These are phyloP conservation scores for Terana coerulea DNA, from an alignment of 768 basidiomycete genomes.

Conservation along the genomic window DNA sequence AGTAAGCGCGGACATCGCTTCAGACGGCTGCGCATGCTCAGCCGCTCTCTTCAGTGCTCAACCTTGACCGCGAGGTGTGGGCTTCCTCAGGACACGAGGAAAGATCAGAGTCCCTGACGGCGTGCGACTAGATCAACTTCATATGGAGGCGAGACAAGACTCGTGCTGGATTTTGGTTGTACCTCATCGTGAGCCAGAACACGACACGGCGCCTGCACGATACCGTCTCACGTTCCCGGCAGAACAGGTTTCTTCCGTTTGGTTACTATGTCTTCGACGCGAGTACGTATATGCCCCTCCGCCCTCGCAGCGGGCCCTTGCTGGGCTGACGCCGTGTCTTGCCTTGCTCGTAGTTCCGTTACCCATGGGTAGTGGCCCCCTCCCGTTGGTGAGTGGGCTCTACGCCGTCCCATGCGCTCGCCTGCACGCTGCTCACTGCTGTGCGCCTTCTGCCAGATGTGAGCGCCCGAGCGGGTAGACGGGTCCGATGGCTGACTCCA, in stretches of 20 bases:
- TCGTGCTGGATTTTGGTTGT: slow-evolving; percentile 11
- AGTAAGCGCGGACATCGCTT: background rate
- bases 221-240: background rate
- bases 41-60: slow-evolving; percentile 7
- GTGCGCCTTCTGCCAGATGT: too few relatives aligned
- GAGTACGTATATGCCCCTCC: background rate
- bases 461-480: too few relatives aligned
- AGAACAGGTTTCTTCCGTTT: slow-evolving; percentile 12
- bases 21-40: background rate
- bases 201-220: background rate
- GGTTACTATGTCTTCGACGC: slow-evolving; percentile 10
- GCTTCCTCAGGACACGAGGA: too few relatives aligned
- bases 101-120: background rate
- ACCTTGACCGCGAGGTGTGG: slow-evolving; percentile 9
- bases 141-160: slow-evolving; percentile 11
- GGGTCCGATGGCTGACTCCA: background rate
- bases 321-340: background rate
- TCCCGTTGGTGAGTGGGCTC: slow-evolving; percentile 10
- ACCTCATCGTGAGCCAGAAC: slow-evolving; percentile 5
- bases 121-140: slow-evolving; percentile 6
- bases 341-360: slow-evolving; percentile 13
- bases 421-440: background rate
- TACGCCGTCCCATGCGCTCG: too few relatives aligned
- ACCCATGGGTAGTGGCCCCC: background rate
- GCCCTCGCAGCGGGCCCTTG: background rate